These are phyloP conservation scores for Aspergillus bridgeri DNA, from an alignment of 495 filamentous ascomycete genomes.

Conservation along the genomic window DNA sequence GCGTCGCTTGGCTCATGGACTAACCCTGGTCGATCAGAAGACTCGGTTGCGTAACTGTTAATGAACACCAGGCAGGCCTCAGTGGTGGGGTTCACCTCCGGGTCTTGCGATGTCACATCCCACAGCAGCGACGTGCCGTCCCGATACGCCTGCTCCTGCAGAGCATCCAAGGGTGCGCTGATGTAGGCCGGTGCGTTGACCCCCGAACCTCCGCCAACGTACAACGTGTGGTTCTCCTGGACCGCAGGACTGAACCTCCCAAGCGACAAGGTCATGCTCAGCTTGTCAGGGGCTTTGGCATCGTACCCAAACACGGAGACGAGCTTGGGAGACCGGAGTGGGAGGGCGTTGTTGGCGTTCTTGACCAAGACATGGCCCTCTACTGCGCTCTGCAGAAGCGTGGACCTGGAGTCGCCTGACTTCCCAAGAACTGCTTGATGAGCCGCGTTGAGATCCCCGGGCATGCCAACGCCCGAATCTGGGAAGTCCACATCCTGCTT, in stretches of 20 bases:
- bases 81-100: constrained; percentile 38
- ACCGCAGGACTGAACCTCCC: neutral
- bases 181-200: constrained; percentile 57
- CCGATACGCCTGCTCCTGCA: constrained; percentile 45
- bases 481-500: constrained; percentile 64
- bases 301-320: constrained; percentile 71
- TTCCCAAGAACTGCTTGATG: constrained; percentile 58
- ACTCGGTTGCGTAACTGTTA: constrained; percentile 59
- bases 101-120: constrained; percentile 38
- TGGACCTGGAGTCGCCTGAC: constrained; percentile 48
- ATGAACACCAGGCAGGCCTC: constrained; percentile 61
- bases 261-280: neutral
- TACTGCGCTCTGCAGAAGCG: constrained; percentile 52
- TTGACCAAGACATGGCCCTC: constrained; percentile 71
- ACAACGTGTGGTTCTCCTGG: constrained; percentile 55
- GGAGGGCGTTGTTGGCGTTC: constrained; percentile 61
- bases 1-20: constrained; percentile 43
- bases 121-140: constrained; percentile 42
- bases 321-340: constrained; percentile 52
- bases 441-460: constrained; percentile 60
- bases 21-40: constrained; percentile 26
- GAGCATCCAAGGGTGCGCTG: constrained; percentile 53
- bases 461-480: constrained; percentile 54
- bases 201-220: constrained; percentile 61
- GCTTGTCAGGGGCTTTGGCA: constrained; percentile 43